Base-by-base conservation (phyloP, 1,284 basidiomycete species). In the Moniliophthora roreri region DNA sequence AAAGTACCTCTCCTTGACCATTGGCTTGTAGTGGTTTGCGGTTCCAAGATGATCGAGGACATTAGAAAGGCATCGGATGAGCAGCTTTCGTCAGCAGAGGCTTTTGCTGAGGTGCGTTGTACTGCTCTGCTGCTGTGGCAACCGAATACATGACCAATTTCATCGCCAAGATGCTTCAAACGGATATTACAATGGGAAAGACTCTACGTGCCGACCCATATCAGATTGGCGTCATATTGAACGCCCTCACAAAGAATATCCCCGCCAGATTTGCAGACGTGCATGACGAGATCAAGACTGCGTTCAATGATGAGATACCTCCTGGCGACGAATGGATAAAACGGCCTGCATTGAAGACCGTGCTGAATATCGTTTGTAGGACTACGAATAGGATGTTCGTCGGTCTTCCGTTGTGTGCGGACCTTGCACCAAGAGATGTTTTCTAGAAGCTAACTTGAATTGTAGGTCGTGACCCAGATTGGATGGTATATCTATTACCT, bases 351-450 rank as follows among this genome's bases (percentile, higher is more conserved):
- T 41, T 66, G 2, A 35, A 42, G 1, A 48, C 41, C 11, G 9
- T 64, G 1, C 48, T 58, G 36, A 45, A 57, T 10, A 52, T 73
- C 2, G 48, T 69, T 7, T 57, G 60, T 35, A 62, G 67, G 26
- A 53, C 59, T 4, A 64, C 47, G 28, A 71, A 69, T 48, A 63
- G 73, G 20, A 26, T 63, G 2, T 67, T 74, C 41, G 65, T 73
- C 21, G 72, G 72, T 1, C 53, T 64, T 4, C 69, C 69, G 6
- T 40, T 71, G n/a, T 74, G 72, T 71, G 48, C 11, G 66, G 40
- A 36, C 23, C 36, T 16, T 39, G 9, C 9, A 20, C n/a, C 23
- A 7, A 9, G 26, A 42, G 2, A 34, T 32, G 11, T 23, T 18
- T 23, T 39, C 11, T 11, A 32, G 16, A 2, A 18, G 21, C 32